Evolutionary conservation across 2,329 filamentous ascomycete species (phyloP).

Genomic region (Xylaria sp.): DNA sequence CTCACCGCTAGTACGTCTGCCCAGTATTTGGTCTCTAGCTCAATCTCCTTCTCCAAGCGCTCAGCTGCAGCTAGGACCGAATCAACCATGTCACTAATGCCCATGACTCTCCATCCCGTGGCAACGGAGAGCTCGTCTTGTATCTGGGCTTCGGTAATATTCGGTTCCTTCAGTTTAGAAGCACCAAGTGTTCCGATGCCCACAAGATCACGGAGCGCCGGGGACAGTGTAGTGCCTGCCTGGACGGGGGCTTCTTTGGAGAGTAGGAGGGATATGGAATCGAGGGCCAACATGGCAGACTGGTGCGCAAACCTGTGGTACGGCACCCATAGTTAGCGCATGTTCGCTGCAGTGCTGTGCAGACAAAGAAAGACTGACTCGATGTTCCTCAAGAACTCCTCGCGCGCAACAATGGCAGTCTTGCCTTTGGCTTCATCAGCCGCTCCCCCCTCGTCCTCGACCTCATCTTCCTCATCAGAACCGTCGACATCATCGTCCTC

Average conservation of each 20-base stretch:
- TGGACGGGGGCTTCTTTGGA: constrained; percentile 82
- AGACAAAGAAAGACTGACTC: constrained; percentile 58
- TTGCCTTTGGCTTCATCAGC: constrained; percentile 50
- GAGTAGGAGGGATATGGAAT: constrained; percentile 84
- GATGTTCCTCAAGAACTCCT: constrained; percentile 68
- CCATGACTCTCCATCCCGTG: constrained; percentile 81
- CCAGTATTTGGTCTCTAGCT: constrained; percentile 89
- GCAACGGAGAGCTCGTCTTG: constrained; percentile 68
- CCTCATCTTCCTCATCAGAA: constrained; percentile 60
- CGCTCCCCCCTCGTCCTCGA: constrained; percentile 48
- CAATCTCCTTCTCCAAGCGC: constrained; percentile 80
- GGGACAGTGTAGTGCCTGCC: constrained; percentile 76
- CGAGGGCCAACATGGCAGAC: constrained; percentile 75
- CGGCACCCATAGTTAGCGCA: constrained; percentile 35
- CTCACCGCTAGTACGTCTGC: constrained; percentile 83
- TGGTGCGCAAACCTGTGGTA: constrained; percentile 62
- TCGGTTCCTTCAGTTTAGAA: constrained; percentile 72
- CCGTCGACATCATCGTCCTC: constrained; percentile 58
- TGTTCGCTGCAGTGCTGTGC: not conserved
- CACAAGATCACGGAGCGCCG: constrained; percentile 74
- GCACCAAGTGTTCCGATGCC: constrained; percentile 80
- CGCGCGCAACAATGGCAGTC: constrained; percentile 59
- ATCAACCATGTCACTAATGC: constrained; percentile 78
- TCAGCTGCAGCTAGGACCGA: constrained; percentile 77
- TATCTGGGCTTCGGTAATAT: constrained; percentile 64